These are phyloP conservation scores for Isatis tinctoria DNA, from an alignment of 345 rosid genomes.

Conservation along the genomic window DNA sequence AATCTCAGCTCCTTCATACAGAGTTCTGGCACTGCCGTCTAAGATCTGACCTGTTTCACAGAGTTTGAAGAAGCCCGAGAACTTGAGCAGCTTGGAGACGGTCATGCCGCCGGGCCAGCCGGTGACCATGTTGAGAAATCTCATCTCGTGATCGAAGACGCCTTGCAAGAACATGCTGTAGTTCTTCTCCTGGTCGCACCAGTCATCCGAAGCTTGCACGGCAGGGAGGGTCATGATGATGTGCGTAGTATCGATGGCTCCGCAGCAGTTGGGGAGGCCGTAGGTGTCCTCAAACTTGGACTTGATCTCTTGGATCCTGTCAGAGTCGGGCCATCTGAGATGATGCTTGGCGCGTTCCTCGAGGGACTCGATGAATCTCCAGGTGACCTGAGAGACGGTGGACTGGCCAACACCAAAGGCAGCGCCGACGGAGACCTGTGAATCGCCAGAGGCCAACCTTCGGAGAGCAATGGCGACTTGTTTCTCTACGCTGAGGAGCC, in stretches of 20 bases:
- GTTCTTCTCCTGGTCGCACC: constrained; percentile 89
- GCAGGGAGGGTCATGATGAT: constrained; percentile 92
- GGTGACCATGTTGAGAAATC: constrained; percentile 87
- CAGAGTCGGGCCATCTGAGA: constrained; percentile 75
- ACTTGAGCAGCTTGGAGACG: constrained; percentile 57
- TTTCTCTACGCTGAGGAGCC: constrained; percentile 94
- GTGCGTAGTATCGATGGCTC: constrained; percentile 83
- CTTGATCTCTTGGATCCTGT: constrained; percentile 61
- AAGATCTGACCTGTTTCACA: constrained; percentile 60
- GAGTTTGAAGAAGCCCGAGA: constrained; percentile 73
- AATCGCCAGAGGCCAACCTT: constrained; percentile 91
- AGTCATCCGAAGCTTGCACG: constrained; percentile 89
- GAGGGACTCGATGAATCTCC: constrained; percentile 96
- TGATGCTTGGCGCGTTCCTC: constrained; percentile 91
- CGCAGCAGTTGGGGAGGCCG: constrained; percentile 90
- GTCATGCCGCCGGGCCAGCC: constrained; percentile 97
- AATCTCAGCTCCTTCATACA: constrained; percentile 34
- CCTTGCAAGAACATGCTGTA: constrained; percentile 92
- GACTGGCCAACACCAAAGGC: constrained; percentile 96
- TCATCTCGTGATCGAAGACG: constrained; percentile 79
- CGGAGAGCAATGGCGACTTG: constrained; percentile 91
- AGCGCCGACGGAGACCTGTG: constrained; percentile 92
- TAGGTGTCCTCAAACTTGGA: constrained; percentile 52
- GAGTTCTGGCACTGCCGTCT: constrained; percentile 48
- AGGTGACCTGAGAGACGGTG: constrained; percentile 95